These are phyloP conservation scores for Aspergillus neoniger DNA, from an alignment of 2,329 filamentous ascomycete genomes.

Conservation along the genomic window DNA sequence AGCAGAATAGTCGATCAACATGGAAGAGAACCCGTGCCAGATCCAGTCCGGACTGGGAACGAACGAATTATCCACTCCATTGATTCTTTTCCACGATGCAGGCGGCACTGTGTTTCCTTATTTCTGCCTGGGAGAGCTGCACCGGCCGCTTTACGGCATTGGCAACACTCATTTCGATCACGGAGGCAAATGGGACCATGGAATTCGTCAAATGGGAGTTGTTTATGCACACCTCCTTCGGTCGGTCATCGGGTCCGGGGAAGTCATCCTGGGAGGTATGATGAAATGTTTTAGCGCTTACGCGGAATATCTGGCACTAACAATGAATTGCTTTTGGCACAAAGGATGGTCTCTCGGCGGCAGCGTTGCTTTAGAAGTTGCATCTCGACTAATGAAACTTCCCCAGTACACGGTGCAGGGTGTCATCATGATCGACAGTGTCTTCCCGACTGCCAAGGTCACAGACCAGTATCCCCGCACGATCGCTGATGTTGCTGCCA, in stretches of 20 bases:
- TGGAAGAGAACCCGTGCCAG: constrained; percentile 7
- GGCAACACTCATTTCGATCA: neutral
- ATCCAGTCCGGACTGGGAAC: neutral
- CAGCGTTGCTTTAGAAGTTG: constrained; percentile 11
- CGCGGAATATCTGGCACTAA: neutral
- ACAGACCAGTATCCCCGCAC: constrained; percentile 4
- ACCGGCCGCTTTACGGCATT: constrained; percentile 12
- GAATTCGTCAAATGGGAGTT: constrained; percentile 11
- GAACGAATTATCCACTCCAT: neutral
- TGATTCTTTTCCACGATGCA: constrained; percentile 13
- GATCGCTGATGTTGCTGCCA: neutral
- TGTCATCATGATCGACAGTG: constrained; percentile 9
- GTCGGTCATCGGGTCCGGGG: constrained; percentile 1
- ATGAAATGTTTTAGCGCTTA: no score
- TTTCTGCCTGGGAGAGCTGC: neutral
- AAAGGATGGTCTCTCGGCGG: constrained; percentile 13
- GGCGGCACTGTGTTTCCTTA: constrained; percentile 11
- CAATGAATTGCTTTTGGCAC: no score
- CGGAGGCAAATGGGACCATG: constrained; percentile 12
- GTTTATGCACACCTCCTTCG: constrained; percentile 10
- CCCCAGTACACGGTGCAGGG: constrained; percentile 10
- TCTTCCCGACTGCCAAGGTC: constrained; percentile 2
- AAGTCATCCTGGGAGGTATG: constrained; percentile 8
- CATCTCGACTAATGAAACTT: constrained; percentile 11
- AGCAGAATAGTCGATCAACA: no score